Evolutionary conservation across 2,329 filamentous ascomycete species (phyloP).

Genomic region (Alternaria angustiovoidea): DNA sequence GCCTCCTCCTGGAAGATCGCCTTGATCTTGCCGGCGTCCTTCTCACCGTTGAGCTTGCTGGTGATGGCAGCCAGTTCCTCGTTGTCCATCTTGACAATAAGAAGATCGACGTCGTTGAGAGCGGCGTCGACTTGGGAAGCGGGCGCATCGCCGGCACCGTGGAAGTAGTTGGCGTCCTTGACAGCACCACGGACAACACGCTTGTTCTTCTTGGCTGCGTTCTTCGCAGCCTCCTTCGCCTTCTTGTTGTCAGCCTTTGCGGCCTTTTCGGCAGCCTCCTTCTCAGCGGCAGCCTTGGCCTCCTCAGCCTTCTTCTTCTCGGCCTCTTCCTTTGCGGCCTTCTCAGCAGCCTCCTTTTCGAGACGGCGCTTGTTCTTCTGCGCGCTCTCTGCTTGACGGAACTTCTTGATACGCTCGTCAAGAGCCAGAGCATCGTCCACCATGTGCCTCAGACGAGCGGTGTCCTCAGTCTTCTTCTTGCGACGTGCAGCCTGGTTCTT

Average conservation of each 20-base stretch:
- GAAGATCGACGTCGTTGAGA: constrained; percentile 82
- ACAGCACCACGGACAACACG: constrained; percentile 90
- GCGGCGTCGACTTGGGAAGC: constrained; percentile 81
- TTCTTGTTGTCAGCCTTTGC: constrained; percentile 89
- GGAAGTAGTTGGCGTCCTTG: constrained; percentile 99
- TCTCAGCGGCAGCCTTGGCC: constrained; percentile 79
- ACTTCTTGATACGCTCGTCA: constrained; percentile 97
- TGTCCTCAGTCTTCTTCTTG: constrained; percentile 99
- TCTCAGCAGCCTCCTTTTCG: constrained; percentile 91
- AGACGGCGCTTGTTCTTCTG: constrained; percentile 95
- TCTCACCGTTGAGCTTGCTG: constrained; percentile 78
- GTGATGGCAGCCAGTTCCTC: constrained; percentile 90
- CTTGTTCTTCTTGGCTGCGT: constrained; percentile 99
- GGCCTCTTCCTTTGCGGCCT: constrained; percentile 85
- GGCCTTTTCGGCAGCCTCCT: constrained; percentile 85
- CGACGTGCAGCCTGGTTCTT: constrained; percentile 98
- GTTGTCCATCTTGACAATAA: constrained; percentile 87
- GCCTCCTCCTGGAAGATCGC: constrained; percentile 79
- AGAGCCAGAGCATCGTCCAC: constrained; percentile 84
- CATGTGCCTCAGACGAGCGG: constrained; percentile 83
- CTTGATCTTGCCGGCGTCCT: constrained; percentile 86
- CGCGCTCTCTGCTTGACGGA: constrained; percentile 89
- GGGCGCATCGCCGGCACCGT: constrained; percentile 70
- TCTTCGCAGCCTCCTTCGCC: constrained; percentile 98
- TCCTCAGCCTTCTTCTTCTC: constrained; percentile 84